Base-by-base conservation (phyloP, 148 eudicot genomes). In the Camellia japonica region DNA sequence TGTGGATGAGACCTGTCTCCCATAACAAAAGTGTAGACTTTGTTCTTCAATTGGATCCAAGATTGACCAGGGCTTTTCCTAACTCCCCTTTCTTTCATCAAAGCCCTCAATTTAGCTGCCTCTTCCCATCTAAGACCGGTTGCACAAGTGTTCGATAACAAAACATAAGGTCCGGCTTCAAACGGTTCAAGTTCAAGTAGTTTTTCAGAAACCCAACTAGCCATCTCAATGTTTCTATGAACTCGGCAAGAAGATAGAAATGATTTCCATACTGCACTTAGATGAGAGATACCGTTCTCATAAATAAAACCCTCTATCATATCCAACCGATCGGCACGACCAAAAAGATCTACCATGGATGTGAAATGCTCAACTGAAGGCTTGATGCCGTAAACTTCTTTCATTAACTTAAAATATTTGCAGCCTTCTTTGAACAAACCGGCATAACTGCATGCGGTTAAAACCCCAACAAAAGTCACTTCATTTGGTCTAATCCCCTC, bases 321-420 rank as follows among this genome's bases (percentile, higher is more conserved):
- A 80, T 89, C 79, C 44, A 95, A 79, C 46, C 81, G 87, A 75
- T 94, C 95, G 43, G 95, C 94, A 54, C 93, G 90, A 19, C 97
- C 98, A 80, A 91, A 85, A 64, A 95, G 90, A 90, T 95, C 97
- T 38, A 95, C 90, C 91, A 93, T 91, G 80, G 94, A 93, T 79
- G 93, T 84, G 52, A 84, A 95, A 79, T 93, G 98, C 78, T 93
- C 95, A 52, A 86, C 81, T 59, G 77, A 85, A 72, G 97, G 94
- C 68, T 78, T 72, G 65, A 95, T 88, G 20, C 66, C 44, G 71
- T 87, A 93, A 62, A 71, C 88, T 74, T 88, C 93, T 78, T 78
- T 93, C 98, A 93, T 95, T 79, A 86, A 23, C 51, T 69, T 83
- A 82, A 93, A 91, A 76, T 86, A 88, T 55, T 82, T 74, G 78